phyloP scores from a whole-genome alignment of 1,284 basidiomycete genomes.

The Limonomyces culmigenus region DNA sequence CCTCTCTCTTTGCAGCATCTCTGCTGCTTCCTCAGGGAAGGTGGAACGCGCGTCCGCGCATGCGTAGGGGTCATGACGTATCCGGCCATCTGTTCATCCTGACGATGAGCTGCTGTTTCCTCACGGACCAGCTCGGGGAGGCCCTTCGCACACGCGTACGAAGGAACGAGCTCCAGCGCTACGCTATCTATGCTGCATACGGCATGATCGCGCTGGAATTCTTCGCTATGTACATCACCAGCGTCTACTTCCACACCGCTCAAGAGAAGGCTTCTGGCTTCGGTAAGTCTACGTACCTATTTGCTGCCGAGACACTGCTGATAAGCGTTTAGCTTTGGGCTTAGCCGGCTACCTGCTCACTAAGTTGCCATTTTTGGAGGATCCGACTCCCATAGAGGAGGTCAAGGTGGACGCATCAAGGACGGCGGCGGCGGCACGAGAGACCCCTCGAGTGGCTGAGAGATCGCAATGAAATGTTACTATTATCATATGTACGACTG shows the following conservation, averaged over 20 bases:
- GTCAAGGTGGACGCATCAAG: too few relatives aligned
- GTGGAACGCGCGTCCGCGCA: conserved; percentile 33
- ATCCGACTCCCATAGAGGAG: too few relatives aligned
- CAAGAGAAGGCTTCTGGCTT: conserved; percentile 79
- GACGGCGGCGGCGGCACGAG: too few relatives aligned
- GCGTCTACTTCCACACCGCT: conserved; percentile 83
- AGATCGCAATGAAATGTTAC: too few relatives aligned
- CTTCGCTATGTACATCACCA: conserved; percentile 66
- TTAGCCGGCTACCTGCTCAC: too few relatives aligned
- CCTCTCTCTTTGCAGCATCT: conserved; percentile 38
- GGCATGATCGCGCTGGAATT: conserved; percentile 53
- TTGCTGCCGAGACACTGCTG: too few relatives aligned
- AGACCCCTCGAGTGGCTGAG: too few relatives aligned
- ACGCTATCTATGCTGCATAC: conserved; percentile 26
- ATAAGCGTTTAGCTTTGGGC: too few relatives aligned
- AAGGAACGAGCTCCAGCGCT: conserved; percentile 22
- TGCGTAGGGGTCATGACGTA: conserved; percentile 80
- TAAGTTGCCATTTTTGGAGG: too few relatives aligned
- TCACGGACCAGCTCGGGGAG: conserved; percentile 61
- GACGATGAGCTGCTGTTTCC: conserved; percentile 67
- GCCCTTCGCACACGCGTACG: too few relatives aligned
- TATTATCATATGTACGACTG: too few relatives aligned
- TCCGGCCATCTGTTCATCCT: conserved; percentile 91
- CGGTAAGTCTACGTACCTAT: too few relatives aligned
- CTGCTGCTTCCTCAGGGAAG: conserved; percentile 17